Evolutionary conservation across 495 filamentous ascomycete genomes (phyloP), one percentile per base, ranked within the genome.

Genomic region (Neurospora sp.): DNA sequence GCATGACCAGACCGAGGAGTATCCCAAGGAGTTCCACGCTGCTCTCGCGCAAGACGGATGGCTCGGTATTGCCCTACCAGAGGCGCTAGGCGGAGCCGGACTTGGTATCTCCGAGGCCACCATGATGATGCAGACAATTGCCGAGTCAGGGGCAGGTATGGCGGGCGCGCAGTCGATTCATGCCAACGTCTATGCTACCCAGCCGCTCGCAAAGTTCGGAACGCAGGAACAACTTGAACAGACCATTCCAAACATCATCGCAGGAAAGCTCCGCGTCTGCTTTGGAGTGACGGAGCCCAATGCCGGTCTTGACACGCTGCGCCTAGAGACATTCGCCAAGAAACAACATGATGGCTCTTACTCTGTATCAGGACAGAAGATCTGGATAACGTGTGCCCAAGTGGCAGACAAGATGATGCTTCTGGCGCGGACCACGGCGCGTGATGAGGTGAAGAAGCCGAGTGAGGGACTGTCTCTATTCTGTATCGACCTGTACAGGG

Each of bases 111-210:
- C 90, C 20, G 92, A 94, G 77, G 92, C 92, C 7, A 93, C 91
- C 2, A 92, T 93, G 88, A 93, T 94, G 91, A 86, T 94, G 83
- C 92, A 94, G 74, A 92, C 91, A 22, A 93, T 94, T 72, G 86
- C 91, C 22, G 91, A 93, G 81, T 87, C 88, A 39, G 91, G 92
- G 8, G 92, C 91, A 39, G 91, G 92, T 5, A 91, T 94, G 81
- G 91, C 91, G 7, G 92, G 92, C 6, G 91, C 93, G 0, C 91
- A 94, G 74, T 84, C 89, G 12, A 90, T 93, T 68, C 91, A 94
- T 79, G 91, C 91, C 11, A 84, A 85, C 73, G 91, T 94, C 18
- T 93, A 94, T 79, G 92, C 91, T 11, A 93, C 92, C 2, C 90
- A 94, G 78, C 92, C 91, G 44, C 83, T 93, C 11, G 89, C 90